Evolutionary conservation across 2,329 filamentous ascomycete genomes (phyloP), one percentile per base, ranked within the genome.

Genomic region (Bipolaris bicolor): DNA sequence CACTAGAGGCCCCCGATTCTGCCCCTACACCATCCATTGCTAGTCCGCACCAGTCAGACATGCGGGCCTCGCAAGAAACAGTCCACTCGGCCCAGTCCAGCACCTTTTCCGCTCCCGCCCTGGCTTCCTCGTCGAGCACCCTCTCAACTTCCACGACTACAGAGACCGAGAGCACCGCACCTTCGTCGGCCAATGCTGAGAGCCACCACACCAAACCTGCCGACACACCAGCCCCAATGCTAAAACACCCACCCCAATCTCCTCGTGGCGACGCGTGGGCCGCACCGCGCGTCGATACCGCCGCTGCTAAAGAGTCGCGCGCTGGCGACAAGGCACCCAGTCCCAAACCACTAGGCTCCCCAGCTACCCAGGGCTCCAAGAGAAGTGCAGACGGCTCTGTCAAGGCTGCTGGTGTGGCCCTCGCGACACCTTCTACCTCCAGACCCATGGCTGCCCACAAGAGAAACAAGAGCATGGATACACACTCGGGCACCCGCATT

Each of bases 371-470:
- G 64, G 82, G 84, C 16, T 85, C 86, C 60, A 96, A 96, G 78
- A 84, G 92, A 64, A 94, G 86, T 68, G 90, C 90, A 33, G 89
- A 90, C 70, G 92, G 91, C 40, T 81, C 86, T 48, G 82, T 92
- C 55, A 96, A 76, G 74, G 52, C 61, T 57, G 58, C 79, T 66
- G 58, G 66, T 60, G 39, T 58, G 10, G 52, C 47, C 16, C 49
- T 49, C 29, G 58, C 62, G 7, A 60, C 55, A 22, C 41, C 66
- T n/a, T 54, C 47, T n/a, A 60, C 45, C 15, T 49, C 26, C 34
- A 49, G 34, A 26, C 59, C 57, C 55, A 58, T 51, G 43, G 70
- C 68, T 52, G 84, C 83, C 29, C 90, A 91, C 74, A 89, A 88
- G 26, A 84, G 90, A 68, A 92, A 87, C 61, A 86, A 86, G 45